Evolutionary conservation across 2,329 filamentous ascomycete species (phyloP).

Genomic region (Xylariaceae sp.): DNA sequence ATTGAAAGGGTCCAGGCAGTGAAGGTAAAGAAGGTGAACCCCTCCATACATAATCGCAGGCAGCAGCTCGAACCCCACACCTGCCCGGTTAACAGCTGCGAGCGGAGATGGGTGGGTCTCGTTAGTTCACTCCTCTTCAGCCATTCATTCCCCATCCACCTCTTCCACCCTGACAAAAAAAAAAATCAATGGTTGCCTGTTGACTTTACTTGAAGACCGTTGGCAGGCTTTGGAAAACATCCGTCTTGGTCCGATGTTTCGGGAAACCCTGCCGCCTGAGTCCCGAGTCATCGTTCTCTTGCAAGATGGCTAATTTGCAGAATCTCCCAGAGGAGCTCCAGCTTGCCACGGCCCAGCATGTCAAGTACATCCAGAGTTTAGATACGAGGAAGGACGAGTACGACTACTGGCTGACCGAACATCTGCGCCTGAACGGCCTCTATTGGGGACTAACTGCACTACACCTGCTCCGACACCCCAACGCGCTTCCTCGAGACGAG

Average conservation of each 20-base stretch:
- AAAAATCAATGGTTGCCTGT: no score
- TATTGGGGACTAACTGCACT: constrained; percentile 96
- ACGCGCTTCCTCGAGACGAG: constrained; percentile 79
- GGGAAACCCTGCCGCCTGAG: no score
- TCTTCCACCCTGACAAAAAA: no score
- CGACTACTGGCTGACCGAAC: constrained; percentile 97
- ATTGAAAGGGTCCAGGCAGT: neutral
- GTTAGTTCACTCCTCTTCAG: no score
- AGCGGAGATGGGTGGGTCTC: no score
- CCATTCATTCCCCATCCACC: no score
- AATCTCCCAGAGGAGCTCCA: constrained; percentile 49
- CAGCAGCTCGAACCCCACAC: no score
- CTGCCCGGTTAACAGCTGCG: no score
- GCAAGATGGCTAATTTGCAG: constrained; percentile 44
- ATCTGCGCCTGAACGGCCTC: constrained; percentile 90
- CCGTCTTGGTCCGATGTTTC: neutral
- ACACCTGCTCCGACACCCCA: constrained; percentile 80
- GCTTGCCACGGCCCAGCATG: constrained; percentile 68
- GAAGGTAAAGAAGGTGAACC: no score
- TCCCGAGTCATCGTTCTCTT: neutral
- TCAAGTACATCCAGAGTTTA: constrained; percentile 90
- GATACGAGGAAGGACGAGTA: constrained; percentile 93
- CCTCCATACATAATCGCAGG: no score
- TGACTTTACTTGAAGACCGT: no score
- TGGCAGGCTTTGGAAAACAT: no score